A percentile compares a stretch with the other conserved stretches of the same genome.
phyloP scores from a whole-genome alignment of 441 rosid genomes.

The Viola pubescens region DNA sequence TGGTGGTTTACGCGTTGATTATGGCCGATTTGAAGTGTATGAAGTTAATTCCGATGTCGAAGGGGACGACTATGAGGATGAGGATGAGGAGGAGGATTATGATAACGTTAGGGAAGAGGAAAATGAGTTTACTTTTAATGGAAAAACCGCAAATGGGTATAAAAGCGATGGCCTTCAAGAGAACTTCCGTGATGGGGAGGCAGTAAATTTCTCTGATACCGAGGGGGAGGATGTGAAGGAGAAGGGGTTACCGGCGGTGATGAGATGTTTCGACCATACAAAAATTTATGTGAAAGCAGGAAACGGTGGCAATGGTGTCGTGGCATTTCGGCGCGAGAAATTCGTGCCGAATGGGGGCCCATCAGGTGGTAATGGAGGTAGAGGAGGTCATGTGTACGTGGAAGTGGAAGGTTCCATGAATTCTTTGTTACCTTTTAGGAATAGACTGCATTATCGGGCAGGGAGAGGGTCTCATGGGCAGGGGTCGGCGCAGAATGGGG shows the following conservation, averaged over 20 bases:
- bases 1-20: conserved; percentile 17
- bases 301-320: conserved; percentile 83
- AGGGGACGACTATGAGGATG: conserved; percentile 13
- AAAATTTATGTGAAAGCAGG: conserved; percentile 75
- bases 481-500: conserved; percentile 65
- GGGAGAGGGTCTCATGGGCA: conserved; percentile 73
- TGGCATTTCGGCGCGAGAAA: conserved; percentile 82
- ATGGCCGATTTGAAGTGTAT: conserved; percentile 22
- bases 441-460: conserved; percentile 73
- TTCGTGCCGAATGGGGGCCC: conserved; percentile 86
- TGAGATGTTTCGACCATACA: conserved; percentile 85
- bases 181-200: conserved; percentile 23
- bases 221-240: conserved; percentile 53
- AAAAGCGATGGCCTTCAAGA: conserved; percentile 9
- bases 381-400: conserved; percentile 76
- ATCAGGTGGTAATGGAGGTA: conserved; percentile 94
- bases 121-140: conserved; percentile 22
- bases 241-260: conserved; percentile 84
- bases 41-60: conserved; percentile 18
- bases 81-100: conserved; percentile 21
- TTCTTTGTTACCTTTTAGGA: conserved; percentile 73
- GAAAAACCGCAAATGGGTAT: conserved; percentile 3
- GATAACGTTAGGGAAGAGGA: conserved; percentile 30
- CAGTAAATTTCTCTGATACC: conserved; percentile 10
- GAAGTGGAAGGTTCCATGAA: conserved; percentile 78